These are phyloP conservation scores for Nematocida sp. DNA, from an alignment of 371 early-diverging fungal species.

Conservation along the genomic window DNA sequence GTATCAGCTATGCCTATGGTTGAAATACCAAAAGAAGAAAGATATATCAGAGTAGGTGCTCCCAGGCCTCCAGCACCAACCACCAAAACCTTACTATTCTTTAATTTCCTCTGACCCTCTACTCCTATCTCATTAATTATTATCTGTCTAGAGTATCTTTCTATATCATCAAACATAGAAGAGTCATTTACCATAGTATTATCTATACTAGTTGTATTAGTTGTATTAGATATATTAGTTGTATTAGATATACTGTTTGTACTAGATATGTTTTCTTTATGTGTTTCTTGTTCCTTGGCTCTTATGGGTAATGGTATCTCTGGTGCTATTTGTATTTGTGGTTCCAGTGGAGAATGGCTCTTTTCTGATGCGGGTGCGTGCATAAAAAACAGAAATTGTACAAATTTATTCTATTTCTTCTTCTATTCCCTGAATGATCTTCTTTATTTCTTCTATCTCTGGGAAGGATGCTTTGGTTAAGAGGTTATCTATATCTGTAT, in stretches of 20 bases:
- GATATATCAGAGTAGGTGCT: conserved; percentile 76
- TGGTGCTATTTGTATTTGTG: too few species aligned
- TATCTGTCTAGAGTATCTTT: conserved; percentile 82
- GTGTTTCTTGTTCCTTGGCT: too few species aligned
- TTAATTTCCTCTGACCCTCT: conserved; percentile 72
- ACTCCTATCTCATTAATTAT: conserved; percentile 76
- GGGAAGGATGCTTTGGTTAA: neutral
- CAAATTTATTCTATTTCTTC: neutral
- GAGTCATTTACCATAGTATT: conserved; percentile 44
- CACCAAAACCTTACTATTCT: conserved; percentile 72
- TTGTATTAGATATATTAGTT: neutral
- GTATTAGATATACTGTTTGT: too few species aligned
- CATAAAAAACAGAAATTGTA: neutral
- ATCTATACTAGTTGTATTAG: neutral
- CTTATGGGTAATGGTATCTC: too few species aligned
- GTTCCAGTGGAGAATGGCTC: too few species aligned
- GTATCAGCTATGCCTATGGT: conserved; percentile 84
- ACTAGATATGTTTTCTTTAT: too few species aligned
- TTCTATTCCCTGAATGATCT: conserved; percentile 12
- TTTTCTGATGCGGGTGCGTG: too few species aligned
- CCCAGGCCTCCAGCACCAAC: conserved; percentile 96
- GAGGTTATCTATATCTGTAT: conserved; percentile 15
- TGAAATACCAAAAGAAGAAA: conserved; percentile 82
- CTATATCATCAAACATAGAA: conserved; percentile 68
- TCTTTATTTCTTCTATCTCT: conserved; percentile 9